Conservation (phyloP, 2,329 filamentous ascomycete species). For the Teratosphaeria gauchensis region DNA sequence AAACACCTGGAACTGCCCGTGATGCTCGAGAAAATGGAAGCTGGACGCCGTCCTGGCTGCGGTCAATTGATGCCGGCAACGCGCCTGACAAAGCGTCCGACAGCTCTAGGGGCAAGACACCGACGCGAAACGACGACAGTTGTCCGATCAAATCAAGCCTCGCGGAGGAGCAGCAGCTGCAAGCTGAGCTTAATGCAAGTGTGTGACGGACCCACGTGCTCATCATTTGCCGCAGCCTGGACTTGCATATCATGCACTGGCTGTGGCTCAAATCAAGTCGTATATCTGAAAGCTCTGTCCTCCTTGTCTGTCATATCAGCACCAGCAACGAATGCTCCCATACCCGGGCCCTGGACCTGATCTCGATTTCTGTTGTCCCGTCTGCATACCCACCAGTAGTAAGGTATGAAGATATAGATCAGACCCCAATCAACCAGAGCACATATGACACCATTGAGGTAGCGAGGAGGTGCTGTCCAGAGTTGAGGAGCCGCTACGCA, state of each 20-base stretch:
- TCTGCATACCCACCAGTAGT: slow-evolving; percentile 29
- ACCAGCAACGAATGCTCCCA: slow-evolving; percentile 6
- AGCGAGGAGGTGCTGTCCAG: slow-evolving; percentile 37
- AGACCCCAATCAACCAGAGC: slow-evolving; percentile 30
- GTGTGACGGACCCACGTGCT: background rate
- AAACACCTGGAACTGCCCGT: background rate
- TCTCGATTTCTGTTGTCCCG: slow-evolving; percentile 28
- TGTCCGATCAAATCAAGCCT: background rate
- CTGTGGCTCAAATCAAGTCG: background rate
- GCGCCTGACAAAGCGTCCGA: background rate
- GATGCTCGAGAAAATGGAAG: background rate
- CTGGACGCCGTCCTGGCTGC: background rate
- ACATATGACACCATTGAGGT: slow-evolving; percentile 39
- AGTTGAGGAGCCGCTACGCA: slow-evolving; percentile 41
- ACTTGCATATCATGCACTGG: background rate
- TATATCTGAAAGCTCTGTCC: slow-evolving; percentile 28
- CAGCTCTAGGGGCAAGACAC: background rate
- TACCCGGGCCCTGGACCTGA: slow-evolving; percentile 3
- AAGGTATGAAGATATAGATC: slow-evolving; percentile 25
- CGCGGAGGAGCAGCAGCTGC: background rate
- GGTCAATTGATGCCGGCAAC: background rate
- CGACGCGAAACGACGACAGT: background rate
- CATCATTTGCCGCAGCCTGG: no score
- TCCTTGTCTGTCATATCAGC: slow-evolving; percentile 30
- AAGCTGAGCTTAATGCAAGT: background rate